Base-by-base conservation (phyloP, 1,284 basidiomycete genomes). In the Neotropicomus parvogracilis region DNA sequence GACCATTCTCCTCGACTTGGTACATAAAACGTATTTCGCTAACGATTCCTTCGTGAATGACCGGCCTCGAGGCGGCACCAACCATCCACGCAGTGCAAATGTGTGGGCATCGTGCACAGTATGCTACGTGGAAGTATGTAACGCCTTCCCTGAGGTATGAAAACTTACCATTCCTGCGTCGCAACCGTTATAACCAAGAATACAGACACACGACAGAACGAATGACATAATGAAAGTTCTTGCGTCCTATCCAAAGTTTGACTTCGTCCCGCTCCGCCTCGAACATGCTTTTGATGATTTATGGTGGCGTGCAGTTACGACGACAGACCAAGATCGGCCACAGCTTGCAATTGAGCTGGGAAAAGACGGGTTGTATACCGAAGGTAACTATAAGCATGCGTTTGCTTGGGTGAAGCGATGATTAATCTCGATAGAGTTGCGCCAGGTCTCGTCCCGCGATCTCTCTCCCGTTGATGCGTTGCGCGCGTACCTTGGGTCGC, bases 231-330 rank as follows among this genome's bases (percentile, higher is more conserved):
- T 66, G 20, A 55, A 60, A 1, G 56, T 73, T n/a, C 70, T 86
- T 10, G 64, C 68, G 20, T 37, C 52, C 20, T 81, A 83, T 54
- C 64, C 70, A 3, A 70, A 68, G 16, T 74, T 85, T 48, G 75
- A 82, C 26, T 83, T 87, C 46, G 61, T 84, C 32, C 70, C 79
- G 1, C 59, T 88, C 37, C 74, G 79, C 14, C 61, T 90, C 36
- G 85, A 89, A 62, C 74, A 87, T 66, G 84, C 84, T 1, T 90
- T 90, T 57, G 80, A 85, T 59, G 59, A 63, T n/a, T 54, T 60
- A 11, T 89, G 85, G 86, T 88, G 85, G 85, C 57, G 64, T 41
- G 66, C 55, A 21, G 63, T 78, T 10, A 70, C 74, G 19, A 66
- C 71, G 11, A 55, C 52, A 24, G 53, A 58, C 28, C 57, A 50